phyloP scores from a whole-genome alignment of 768 basidiomycete species.

The Megacollybia marginata region DNA sequence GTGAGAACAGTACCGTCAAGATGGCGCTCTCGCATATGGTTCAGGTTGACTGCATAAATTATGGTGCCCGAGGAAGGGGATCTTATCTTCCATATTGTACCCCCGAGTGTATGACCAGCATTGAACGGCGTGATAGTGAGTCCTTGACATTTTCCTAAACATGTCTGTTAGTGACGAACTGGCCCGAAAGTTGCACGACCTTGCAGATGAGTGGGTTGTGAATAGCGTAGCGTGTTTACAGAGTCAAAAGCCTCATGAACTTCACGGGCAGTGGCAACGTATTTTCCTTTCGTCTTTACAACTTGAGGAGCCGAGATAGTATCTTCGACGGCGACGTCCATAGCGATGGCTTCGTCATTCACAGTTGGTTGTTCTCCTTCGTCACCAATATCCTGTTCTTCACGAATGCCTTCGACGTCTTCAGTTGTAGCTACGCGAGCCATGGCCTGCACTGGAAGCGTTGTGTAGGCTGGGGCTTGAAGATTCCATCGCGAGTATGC shows the following conservation, averaged over 20 bases:
- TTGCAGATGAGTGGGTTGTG: slow-evolving; percentile 91
- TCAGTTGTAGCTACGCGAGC: slow-evolving; percentile 86
- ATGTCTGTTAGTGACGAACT: slow-evolving; percentile 4
- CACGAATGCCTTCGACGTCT: slow-evolving; percentile 75
- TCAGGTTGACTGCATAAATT: slow-evolving; percentile 90
- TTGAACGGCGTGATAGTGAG: slow-evolving; percentile 93
- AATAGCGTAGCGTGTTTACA: slow-evolving; percentile 88
- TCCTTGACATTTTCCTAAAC: slow-evolving; percentile 80
- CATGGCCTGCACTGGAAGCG: slow-evolving; percentile 93
- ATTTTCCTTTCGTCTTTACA: slow-evolving; percentile 40
- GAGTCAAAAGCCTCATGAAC: slow-evolving; percentile 91
- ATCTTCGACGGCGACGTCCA: slow-evolving; percentile 19
- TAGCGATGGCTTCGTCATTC: slow-evolving; percentile 16
- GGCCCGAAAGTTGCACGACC: slow-evolving; percentile 40
- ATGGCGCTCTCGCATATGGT: slow-evolving; percentile 94
- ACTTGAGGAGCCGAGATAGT: slow-evolving; percentile 18
- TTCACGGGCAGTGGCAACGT: slow-evolving; percentile 72
- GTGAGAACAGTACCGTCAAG: slow-evolving; percentile 89
- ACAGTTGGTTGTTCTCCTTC: slow-evolving; percentile 19
- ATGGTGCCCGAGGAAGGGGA: slow-evolving; percentile 95
- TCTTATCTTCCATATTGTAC: slow-evolving; percentile 98
- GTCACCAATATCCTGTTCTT: slow-evolving; percentile 64
- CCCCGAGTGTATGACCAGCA: slow-evolving; percentile 92
- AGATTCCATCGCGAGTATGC: slow-evolving; percentile 85
- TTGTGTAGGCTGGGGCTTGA: slow-evolving; percentile 87